Evolutionary conservation across 1,139 yeast species (phyloP).

Genomic region (Pichia cactophila): DNA sequence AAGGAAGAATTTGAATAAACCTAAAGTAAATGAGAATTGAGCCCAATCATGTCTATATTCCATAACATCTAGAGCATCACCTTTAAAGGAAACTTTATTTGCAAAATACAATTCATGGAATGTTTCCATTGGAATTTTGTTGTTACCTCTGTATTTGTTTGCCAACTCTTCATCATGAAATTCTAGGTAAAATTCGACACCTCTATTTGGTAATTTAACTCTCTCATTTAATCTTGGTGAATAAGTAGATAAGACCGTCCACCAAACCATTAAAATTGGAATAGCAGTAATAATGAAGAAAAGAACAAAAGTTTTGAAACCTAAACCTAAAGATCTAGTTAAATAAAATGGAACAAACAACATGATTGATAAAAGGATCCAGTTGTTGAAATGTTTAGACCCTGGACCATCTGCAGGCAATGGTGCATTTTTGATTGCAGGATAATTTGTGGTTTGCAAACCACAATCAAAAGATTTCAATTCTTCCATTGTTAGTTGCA

Average conservation of each 20-base stretch:
- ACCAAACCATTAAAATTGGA: constrained; percentile 73
- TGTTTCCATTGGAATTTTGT: constrained; percentile 87
- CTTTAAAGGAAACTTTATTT: constrained; percentile 79
- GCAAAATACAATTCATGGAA: constrained; percentile 85
- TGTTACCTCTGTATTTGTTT: constrained; percentile 61
- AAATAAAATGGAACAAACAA: constrained; percentile 59
- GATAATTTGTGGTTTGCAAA: constrained; percentile 26
- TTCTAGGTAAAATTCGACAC: constrained; percentile 72
- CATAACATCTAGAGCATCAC: constrained; percentile 76
- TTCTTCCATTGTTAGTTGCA: constrained; percentile 8
- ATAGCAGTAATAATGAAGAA: constrained; percentile 47
- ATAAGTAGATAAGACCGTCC: constrained; percentile 71
- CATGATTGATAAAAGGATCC: constrained; percentile 43
- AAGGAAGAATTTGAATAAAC: constrained; percentile 73
- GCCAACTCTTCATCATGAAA: constrained; percentile 73
- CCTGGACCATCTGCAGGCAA: constrained; percentile 93
- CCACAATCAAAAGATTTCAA: constrained; percentile 14
- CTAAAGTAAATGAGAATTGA: constrained; percentile 66
- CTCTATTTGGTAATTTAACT: constrained; percentile 67
- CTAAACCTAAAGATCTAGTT: constrained; percentile 64
- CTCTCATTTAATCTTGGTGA: constrained; percentile 80
- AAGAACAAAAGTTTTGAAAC: constrained; percentile 58
- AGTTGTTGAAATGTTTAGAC: constrained; percentile 65
- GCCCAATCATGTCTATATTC: constrained; percentile 94
- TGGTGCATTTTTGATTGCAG: constrained; percentile 79